phyloP scores from a whole-genome alignment of 2,329 filamentous ascomycete species.

The Colletotrichum gigasporum region DNA sequence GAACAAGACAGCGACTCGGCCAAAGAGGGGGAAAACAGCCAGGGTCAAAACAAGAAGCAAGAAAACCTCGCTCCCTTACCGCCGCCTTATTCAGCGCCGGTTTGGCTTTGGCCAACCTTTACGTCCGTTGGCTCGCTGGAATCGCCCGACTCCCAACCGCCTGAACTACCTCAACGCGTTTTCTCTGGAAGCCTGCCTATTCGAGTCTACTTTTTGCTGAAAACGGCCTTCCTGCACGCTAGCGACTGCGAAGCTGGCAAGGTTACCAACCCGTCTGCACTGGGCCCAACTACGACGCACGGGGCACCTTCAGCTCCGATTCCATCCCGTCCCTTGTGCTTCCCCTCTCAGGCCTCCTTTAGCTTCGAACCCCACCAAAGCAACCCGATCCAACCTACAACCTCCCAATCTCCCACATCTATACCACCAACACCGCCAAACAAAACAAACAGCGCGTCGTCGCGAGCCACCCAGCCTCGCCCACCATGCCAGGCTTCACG shows the following conservation, averaged over 20 bases:
- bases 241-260: slow-evolving; percentile 15
- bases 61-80: not conserved
- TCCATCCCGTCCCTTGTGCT: slow-evolving; percentile 7
- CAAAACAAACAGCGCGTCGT: not conserved
- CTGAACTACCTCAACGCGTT: not conserved
- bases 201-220: too few relatives aligned
- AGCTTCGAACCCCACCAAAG: slow-evolving; percentile 21
- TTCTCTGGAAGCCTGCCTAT: not conserved
- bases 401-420: not conserved
- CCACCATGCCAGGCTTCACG: slow-evolving; percentile 42
- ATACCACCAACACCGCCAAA: not conserved
- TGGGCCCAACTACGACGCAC: not conserved
- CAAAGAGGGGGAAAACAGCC: not conserved
- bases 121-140: not conserved
- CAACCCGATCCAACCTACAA: slow-evolving; percentile 10
- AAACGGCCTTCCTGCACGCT: not conserved
- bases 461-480: slow-evolving; percentile 13
- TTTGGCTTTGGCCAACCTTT: not conserved
- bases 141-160: not conserved
- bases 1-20: not conserved
- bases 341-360: not conserved
- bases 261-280: slow-evolving; percentile 5
- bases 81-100: not conserved
- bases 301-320: slow-evolving; percentile 23
- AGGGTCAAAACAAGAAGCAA: not conserved